Conservation (phyloP, 2,329 filamentous ascomycete genomes). For the Simplicillium aogashimaense region DNA sequence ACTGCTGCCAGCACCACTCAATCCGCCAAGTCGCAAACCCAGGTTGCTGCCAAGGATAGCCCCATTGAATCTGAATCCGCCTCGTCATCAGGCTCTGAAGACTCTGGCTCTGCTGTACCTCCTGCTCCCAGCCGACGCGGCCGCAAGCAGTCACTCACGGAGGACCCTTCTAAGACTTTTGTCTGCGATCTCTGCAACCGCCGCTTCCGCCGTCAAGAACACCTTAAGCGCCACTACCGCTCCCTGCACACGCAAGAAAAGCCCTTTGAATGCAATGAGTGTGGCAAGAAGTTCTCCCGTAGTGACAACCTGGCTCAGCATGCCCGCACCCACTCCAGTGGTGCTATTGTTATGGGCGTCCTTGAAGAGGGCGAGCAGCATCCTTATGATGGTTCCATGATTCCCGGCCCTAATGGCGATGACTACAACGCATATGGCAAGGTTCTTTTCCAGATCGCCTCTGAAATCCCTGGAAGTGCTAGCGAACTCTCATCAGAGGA, state of each 20-base stretch:
- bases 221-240: slow-evolving; percentile 96
- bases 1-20: slow-evolving; percentile 19
- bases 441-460: slow-evolving; percentile 72
- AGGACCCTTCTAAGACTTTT: slow-evolving; percentile 97
- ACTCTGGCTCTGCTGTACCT: slow-evolving; percentile 29
- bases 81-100: slow-evolving; percentile 34
- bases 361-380: slow-evolving; percentile 58
- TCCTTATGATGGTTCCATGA: slow-evolving; percentile 31
- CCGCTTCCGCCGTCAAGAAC: slow-evolving; percentile 95
- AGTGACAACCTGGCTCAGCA: slow-evolving; percentile 97
- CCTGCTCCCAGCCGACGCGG: slow-evolving; percentile 77
- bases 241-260: slow-evolving; percentile 98
- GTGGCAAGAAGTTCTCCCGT: slow-evolving; percentile 97
- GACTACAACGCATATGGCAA: slow-evolving; percentile 62
- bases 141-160: slow-evolving; percentile 95
- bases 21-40: background rate
- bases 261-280: slow-evolving; percentile 95
- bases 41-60: slow-evolving; percentile 17
- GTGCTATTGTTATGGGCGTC: slow-evolving; percentile 84
- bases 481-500: slow-evolving; percentile 49
- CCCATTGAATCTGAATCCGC: slow-evolving; percentile 27
- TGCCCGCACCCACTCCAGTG: slow-evolving; percentile 82
- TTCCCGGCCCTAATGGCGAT: slow-evolving; percentile 36
- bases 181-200: slow-evolving; percentile 94
- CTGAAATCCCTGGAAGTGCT: slow-evolving; percentile 58